Conservation (phyloP, 225 moss, liverwort and hornwort genomes). For the Anthoceros angustus region DNA sequence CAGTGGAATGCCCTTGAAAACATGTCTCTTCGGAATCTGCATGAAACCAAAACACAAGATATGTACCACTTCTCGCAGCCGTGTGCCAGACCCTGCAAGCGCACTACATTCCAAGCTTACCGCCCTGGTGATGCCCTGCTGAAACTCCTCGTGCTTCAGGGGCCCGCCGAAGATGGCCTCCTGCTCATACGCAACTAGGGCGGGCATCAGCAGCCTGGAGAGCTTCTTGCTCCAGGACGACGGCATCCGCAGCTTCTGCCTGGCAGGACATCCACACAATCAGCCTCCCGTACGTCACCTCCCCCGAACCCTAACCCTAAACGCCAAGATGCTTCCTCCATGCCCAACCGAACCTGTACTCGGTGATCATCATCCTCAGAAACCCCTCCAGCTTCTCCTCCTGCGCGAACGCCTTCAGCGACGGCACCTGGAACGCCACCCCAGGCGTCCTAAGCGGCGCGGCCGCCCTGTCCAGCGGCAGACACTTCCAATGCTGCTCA, state of each 20-base stretch:
- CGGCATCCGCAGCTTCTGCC: constrained; percentile 3
- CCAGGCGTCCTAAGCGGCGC: not conserved
- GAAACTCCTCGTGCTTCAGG: constrained; percentile 2
- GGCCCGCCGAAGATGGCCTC: constrained; percentile 2
- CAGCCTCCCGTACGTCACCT: not conserved
- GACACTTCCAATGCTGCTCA: constrained; percentile 2
- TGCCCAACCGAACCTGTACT: not conserved
- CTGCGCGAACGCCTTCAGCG: not conserved
- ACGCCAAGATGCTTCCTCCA: no score
- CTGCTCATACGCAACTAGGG: not conserved
- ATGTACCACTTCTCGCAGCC: not conserved
- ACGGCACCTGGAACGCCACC: not conserved
- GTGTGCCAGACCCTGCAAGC: not conserved
- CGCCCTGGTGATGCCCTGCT: not conserved
- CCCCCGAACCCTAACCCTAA: no score
- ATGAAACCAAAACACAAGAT: not conserved
- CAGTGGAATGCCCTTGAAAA: not conserved
- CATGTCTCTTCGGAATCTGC: not conserved
- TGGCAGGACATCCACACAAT: not conserved
- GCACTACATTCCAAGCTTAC: not conserved
- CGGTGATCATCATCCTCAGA: not conserved
- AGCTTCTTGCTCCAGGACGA: constrained; percentile 3
- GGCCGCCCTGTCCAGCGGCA: not conserved
- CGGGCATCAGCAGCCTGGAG: not conserved
- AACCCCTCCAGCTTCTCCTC: constrained; percentile 1